Conservation (phyloP, 805 yeast species). For the Starmerella sp. region DNA sequence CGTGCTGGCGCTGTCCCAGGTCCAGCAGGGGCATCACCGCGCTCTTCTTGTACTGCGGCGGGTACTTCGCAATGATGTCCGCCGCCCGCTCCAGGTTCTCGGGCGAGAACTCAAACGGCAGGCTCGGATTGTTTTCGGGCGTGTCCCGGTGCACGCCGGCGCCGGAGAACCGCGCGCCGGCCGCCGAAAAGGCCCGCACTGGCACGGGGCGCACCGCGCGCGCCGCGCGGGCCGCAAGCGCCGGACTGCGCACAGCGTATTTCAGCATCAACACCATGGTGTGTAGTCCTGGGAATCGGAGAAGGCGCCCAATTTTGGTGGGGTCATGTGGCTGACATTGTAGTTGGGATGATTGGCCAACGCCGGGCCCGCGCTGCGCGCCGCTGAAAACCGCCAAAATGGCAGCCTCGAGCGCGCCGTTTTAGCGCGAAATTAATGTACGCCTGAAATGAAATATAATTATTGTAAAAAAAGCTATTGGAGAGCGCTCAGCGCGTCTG, state of each 20-base stretch:
- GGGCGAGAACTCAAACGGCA: conserved; percentile 60
- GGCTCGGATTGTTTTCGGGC: conserved; percentile 50
- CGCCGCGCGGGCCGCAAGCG: neutral
- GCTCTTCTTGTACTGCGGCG: conserved; percentile 74
- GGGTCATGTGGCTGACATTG: conserved; percentile 6
- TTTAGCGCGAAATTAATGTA: no score
- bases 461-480: no score
- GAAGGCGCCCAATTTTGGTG: neutral
- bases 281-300: neutral
- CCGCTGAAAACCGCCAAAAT: neutral
- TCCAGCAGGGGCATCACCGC: conserved; percentile 83
- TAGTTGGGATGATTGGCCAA: conserved; percentile 10
- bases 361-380: neutral
- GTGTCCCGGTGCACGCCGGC: conserved; percentile 57
- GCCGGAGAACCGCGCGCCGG: conserved; percentile 10
- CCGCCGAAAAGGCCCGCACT: neutral
- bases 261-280: neutral
- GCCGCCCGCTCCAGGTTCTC: conserved; percentile 61
- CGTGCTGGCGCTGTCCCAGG: conserved; percentile 77
- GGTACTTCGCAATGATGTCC: conserved; percentile 66
- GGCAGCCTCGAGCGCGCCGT: no score
- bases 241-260: neutral
- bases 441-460: no score
- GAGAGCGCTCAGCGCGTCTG: no score
- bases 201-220: neutral